Conservation (phyloP, 2,329 filamentous ascomycete genomes). For the Balansia obtecta region DNA sequence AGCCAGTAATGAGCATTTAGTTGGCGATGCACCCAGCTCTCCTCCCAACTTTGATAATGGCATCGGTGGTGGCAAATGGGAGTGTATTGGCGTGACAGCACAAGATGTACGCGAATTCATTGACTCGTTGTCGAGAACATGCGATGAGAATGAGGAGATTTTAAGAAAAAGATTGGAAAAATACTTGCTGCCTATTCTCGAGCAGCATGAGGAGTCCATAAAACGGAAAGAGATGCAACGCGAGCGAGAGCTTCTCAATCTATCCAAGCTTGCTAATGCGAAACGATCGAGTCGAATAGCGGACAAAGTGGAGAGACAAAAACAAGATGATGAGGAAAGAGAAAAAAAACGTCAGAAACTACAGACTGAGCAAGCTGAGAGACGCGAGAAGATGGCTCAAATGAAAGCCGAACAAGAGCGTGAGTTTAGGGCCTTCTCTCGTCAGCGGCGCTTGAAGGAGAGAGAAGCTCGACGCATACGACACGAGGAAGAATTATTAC, state of each 20-base stretch:
- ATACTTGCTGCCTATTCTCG: conserved; percentile 73
- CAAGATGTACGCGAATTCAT: conserved; percentile 66
- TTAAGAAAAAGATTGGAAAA: conserved; percentile 59
- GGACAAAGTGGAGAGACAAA: conserved; percentile 65
- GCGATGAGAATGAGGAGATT: conserved; percentile 74
- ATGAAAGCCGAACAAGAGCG: conserved; percentile 56
- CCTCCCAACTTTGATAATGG: conserved; percentile 36
- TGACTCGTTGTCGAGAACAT: conserved; percentile 57
- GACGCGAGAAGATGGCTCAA: conserved; percentile 52
- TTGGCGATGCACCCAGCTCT: conserved; percentile 13
- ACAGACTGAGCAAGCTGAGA: conserved; percentile 49
- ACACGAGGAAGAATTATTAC: conserved; percentile 72
- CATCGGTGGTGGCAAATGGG: conserved; percentile 72
- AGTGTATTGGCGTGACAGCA: conserved; percentile 75
- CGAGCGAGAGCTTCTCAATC: conserved; percentile 66
- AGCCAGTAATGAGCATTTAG: conserved; percentile 16
- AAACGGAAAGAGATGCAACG: conserved; percentile 56
- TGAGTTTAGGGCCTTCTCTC: conserved; percentile 66
- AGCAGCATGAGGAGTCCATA: conserved; percentile 62
- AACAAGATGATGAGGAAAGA: conserved; percentile 55
- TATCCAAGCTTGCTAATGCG: conserved; percentile 82
- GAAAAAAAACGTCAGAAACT: conserved; percentile 46
- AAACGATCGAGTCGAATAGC: conserved; percentile 90
- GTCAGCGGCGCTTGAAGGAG: conserved; percentile 76
- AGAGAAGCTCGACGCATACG: conserved; percentile 72